Evolutionary conservation across 2,329 filamentous ascomycete species (phyloP), one percentile per base, ranked within the genome.

Genomic region (Fusarium incarnatum): DNA sequence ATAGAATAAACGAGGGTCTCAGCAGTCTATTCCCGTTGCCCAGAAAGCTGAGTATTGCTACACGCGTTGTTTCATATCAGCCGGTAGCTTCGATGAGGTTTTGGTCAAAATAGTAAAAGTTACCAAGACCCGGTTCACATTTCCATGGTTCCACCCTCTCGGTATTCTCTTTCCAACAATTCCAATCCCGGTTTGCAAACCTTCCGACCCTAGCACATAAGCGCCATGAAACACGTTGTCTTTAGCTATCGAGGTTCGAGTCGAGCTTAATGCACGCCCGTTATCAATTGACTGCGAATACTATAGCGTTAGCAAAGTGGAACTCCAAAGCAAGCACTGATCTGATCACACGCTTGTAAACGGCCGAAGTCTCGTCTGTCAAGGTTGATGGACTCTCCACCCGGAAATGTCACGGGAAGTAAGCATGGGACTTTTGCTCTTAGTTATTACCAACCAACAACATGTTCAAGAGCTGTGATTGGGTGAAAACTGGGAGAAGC

Each of bases 241-340:
- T 3, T 10, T 6, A 3, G 16, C 16, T 37, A 4, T 4, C 0
- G 5, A 10, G 32, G 16, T 37, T 37, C 3, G 0, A 37, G 16
- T 18, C 3, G 2, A 18, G 25, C 9, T 34, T 3, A 18, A 10
- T 30, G 9, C 6, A 12, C 28, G 3, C 2, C 28, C 12, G 5
- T 28, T 1, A 11, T 28, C 6, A 32, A 15, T 32, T 32, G 1
- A 18, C 3, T 37, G 3, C 16, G 9, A 3, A 10, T 6, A 37
- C 0, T 37, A 37, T 11, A 37, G 32, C 9, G 32, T 37, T 11
- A 18, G 32, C 2, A 10, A 5, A 10, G 32, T 3, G 16, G 15
- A 18, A 18, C 15, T 9, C 15, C 4, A 16, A 34, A 34, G 16
- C 5, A 18, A 34, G 16, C 32, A 34, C 16, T 10, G 16, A 18